These are phyloP conservation scores for Ophiostoma sp. DNA, from an alignment of 2,329 filamentous ascomycete species.

Conservation along the genomic window DNA sequence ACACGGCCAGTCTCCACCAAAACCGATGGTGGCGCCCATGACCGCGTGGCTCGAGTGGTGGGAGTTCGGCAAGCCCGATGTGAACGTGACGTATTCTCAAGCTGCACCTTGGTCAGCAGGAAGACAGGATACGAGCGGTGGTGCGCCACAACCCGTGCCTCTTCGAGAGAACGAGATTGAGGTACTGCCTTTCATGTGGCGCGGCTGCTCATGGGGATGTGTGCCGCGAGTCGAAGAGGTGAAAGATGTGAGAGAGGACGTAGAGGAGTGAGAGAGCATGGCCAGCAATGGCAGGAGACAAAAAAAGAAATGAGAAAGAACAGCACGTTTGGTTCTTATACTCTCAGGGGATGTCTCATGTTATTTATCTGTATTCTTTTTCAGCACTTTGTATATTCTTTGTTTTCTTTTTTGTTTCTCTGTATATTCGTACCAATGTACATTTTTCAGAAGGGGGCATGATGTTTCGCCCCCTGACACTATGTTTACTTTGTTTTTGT, in stretches of 20 bases:
- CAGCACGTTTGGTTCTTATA: neutral
- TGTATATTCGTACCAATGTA: neutral
- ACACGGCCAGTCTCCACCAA: slow-evolving; percentile 33
- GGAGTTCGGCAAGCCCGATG: slow-evolving; percentile 37
- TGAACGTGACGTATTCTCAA: slow-evolving; percentile 9
- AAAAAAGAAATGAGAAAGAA: neutral
- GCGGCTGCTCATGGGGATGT: slow-evolving; percentile 54
- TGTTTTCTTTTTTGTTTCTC: neutral
- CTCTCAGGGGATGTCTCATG: neutral
- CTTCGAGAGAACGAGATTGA: slow-evolving; percentile 37
- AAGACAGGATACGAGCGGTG: neutral
- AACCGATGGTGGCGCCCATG: slow-evolving; percentile 50
- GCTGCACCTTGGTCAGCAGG: neutral
- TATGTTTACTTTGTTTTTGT: neutral
- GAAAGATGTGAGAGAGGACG: neutral
- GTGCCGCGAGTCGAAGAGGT: slow-evolving; percentile 36
- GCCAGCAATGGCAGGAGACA: neutral
- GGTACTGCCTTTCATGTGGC: slow-evolving; percentile 48
- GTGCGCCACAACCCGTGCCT: neutral
- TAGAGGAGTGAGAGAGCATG: neutral
- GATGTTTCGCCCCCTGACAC: neutral
- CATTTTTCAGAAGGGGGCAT: neutral
- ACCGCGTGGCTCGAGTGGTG: slow-evolving; percentile 66
- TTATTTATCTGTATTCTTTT: neutral
- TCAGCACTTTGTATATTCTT: neutral